Evolutionary conservation across 2,329 filamentous ascomycete genomes (phyloP).

Genomic region (Moelleriella libera): DNA sequence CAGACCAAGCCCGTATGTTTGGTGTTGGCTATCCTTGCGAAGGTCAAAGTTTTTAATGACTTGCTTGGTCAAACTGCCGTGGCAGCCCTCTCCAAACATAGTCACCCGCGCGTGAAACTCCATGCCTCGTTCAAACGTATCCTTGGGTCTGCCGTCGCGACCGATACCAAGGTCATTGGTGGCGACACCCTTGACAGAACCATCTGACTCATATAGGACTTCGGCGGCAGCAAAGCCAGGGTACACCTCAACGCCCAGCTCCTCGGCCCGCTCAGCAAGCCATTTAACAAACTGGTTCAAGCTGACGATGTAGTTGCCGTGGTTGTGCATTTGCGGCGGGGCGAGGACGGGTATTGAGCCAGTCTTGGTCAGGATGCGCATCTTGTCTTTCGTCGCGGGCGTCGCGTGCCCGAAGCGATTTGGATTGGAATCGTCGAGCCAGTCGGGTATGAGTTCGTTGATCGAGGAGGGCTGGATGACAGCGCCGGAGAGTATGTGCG

Average conservation of each 20-base stretch:
- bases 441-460: conserved; percentile 84
- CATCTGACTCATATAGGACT: conserved; percentile 74
- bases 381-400: conserved; percentile 68
- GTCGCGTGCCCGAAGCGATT: conserved; percentile 80
- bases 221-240: conserved; percentile 92
- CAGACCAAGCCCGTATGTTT: conserved; percentile 87
- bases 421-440: conserved; percentile 79
- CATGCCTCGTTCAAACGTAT: conserved; percentile 91
- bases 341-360: conserved; percentile 66
- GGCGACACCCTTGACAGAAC: conserved; percentile 82
- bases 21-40: conserved; percentile 74
- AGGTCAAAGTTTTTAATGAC: conserved; percentile 90
- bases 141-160: conserved; percentile 71
- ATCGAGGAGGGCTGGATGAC: conserved; percentile 84
- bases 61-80: conserved; percentile 90
- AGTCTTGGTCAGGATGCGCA: conserved; percentile 86
- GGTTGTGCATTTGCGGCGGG: conserved; percentile 95
- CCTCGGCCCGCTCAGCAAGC: conserved; percentile 92
- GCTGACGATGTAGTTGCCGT: conserved; percentile 95
- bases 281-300: conserved; percentile 92
- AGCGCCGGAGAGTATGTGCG: conserved; percentile 90
- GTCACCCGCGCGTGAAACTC: conserved; percentile 91
- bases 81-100: conserved; percentile 86
- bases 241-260: conserved; percentile 90
- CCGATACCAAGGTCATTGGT: conserved; percentile 88